Conservation (phyloP, 768 basidiomycete genomes). For the Artomyces pyxidatus region DNA sequence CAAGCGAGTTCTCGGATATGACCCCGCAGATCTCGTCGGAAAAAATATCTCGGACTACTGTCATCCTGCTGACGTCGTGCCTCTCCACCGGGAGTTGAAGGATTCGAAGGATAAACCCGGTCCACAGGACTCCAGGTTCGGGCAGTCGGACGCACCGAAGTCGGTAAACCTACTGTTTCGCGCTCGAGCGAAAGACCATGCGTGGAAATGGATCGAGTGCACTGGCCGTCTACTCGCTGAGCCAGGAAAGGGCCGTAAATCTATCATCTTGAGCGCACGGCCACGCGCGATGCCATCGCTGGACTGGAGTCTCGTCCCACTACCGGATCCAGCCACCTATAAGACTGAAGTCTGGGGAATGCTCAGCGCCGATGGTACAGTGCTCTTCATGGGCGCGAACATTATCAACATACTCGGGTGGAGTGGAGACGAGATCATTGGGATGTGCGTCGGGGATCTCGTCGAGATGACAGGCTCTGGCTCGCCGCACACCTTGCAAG, state of each 20-base stretch:
- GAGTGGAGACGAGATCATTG: slow-evolving; percentile 44
- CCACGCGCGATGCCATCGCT: slow-evolving; percentile 58
- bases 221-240: slow-evolving; percentile 87
- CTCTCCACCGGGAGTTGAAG: slow-evolving; percentile 87
- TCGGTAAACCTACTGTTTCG: slow-evolving; percentile 83
- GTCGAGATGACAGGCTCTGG: slow-evolving; percentile 19
- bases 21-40: slow-evolving; percentile 76
- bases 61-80: slow-evolving; percentile 85
- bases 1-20: slow-evolving; percentile 73
- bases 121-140: no score
- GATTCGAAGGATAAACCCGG: slow-evolving; percentile 36
- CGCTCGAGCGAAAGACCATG: slow-evolving; percentile 54
- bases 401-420: slow-evolving; percentile 62
- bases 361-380: slow-evolving; percentile 35
- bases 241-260: slow-evolving; percentile 90
- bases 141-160: no score
- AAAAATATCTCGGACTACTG: slow-evolving; percentile 73
- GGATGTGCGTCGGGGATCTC: slow-evolving; percentile 35
- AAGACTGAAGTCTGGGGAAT: slow-evolving; percentile 48
- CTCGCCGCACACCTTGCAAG: slow-evolving; percentile 3
- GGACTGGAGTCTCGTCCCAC: slow-evolving; percentile 48
- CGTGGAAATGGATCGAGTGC: slow-evolving; percentile 86
- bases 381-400: slow-evolving; percentile 42
- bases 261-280: slow-evolving; percentile 84
- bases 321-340: neutral